These are phyloP conservation scores for Salix suchowensis DNA, from an alignment of 345 rosid species.

Conservation along the genomic window DNA sequence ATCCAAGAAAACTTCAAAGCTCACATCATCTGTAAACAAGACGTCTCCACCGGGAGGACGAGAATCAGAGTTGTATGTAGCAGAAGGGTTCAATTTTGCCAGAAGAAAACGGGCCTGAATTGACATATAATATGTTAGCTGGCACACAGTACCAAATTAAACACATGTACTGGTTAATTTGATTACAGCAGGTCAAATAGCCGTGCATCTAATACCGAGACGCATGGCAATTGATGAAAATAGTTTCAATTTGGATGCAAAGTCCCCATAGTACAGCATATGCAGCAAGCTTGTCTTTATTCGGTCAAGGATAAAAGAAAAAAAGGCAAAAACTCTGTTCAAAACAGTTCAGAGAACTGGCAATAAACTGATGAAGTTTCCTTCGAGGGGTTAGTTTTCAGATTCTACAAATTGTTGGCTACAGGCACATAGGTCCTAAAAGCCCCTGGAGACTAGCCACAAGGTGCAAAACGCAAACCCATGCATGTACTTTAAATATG, in stretches of 20 bases:
- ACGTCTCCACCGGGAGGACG: conserved; percentile 50
- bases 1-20: conserved; percentile 89
- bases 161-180: neutral
- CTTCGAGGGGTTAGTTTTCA: neutral
- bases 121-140: neutral
- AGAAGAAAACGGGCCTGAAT: conserved; percentile 92
- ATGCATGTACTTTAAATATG: neutral
- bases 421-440: neutral
- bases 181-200: neutral
- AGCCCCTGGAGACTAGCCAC: neutral
- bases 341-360: neutral
- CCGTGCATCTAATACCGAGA: neutral
- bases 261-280: neutral
- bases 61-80: conserved; percentile 52
- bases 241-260: neutral
- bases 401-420: neutral
- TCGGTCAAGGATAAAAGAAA: neutral
- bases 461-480: neutral
- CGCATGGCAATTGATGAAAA: neutral
- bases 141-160: neutral
- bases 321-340: neutral
- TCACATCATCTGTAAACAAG: conserved; percentile 86
- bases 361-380: neutral
- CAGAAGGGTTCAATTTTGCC: conserved; percentile 85
- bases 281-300: neutral